Evolutionary conservation across 2,329 filamentous ascomycete species (phyloP).

Genomic region (Pseudogymnoascus sp.): DNA sequence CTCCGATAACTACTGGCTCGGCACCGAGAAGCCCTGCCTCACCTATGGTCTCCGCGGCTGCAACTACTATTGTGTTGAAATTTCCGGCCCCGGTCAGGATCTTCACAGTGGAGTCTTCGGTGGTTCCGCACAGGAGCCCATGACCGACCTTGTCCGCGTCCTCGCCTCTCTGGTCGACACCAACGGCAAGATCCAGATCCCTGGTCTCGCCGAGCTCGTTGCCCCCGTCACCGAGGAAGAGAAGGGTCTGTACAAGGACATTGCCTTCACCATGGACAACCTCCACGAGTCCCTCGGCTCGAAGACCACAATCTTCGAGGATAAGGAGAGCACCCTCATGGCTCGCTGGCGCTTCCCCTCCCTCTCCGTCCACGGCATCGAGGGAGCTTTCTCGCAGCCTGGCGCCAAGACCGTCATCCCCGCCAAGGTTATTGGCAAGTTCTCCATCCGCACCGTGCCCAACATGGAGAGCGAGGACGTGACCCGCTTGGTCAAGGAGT

Average conservation of each 20-base stretch:
- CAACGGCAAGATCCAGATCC: slow-evolving; percentile 85
- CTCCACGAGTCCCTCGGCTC: slow-evolving; percentile 87
- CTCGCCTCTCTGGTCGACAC: slow-evolving; percentile 80
- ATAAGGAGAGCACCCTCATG: slow-evolving; percentile 92
- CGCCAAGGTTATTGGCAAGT: slow-evolving; percentile 95
- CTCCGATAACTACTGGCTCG: slow-evolving; percentile 99
- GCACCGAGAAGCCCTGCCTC: slow-evolving; percentile 95
- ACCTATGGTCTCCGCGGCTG: slow-evolving; percentile 95
- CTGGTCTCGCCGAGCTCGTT: slow-evolving; percentile 90
- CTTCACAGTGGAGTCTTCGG: slow-evolving; percentile 96
- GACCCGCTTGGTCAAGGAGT: slow-evolving; percentile 75
- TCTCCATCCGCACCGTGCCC: slow-evolving; percentile 94
- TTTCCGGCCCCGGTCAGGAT: slow-evolving; percentile 86
- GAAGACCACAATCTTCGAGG: slow-evolving; percentile 75
- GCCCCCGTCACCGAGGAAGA: slow-evolving; percentile 82
- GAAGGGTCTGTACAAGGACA: slow-evolving; percentile 76
- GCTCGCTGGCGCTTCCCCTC: slow-evolving; percentile 92
- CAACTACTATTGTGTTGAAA: slow-evolving; percentile 93
- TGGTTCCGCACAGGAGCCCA: slow-evolving; percentile 92
- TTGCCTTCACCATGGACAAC: slow-evolving; percentile 94
- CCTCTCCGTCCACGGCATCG: slow-evolving; percentile 86
- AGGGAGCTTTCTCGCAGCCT: slow-evolving; percentile 87
- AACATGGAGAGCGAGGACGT: slow-evolving; percentile 93
- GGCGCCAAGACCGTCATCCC: slow-evolving; percentile 98
- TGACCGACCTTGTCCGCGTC: slow-evolving; percentile 86